phyloP scores from a whole-genome alignment of 176 grass and related monocot species.

The Ampelocalamus luodianensis region DNA sequence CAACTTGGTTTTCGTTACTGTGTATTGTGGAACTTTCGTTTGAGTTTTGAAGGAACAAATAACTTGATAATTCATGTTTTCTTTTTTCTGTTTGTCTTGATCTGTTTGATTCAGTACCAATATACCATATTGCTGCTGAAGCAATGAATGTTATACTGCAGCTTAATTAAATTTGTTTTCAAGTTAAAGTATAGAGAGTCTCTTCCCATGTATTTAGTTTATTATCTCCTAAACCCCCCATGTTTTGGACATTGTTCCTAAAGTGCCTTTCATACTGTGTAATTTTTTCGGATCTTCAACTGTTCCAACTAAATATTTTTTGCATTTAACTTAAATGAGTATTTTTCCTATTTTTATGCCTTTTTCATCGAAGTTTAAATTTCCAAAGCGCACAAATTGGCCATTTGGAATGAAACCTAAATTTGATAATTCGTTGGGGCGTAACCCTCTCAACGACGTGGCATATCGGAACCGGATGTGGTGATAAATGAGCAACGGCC shows the following conservation, averaged over 20 bases:
- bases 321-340: background rate
- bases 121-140: background rate
- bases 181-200: no score
- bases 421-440: no score
- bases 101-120: background rate
- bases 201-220: background rate
- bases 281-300: background rate
- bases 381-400: no score
- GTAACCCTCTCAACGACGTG: no score
- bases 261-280: background rate
- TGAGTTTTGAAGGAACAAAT: background rate
- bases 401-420: no score
- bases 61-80: background rate
- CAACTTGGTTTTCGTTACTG: background rate
- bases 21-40: background rate
- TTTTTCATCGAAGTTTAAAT: background rate
- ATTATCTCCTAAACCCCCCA: background rate
- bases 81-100: background rate
- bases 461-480: no score
- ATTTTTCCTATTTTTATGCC: background rate
- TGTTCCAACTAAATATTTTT: background rate
- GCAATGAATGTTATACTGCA: background rate
- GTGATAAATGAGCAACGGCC: no score
- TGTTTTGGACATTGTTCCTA: background rate
- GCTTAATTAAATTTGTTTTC: background rate